Evolutionary conservation across 306 rosid species (phyloP), one percentile per base, ranked within the genome.

Genomic region (Fragaria vesca): DNA sequence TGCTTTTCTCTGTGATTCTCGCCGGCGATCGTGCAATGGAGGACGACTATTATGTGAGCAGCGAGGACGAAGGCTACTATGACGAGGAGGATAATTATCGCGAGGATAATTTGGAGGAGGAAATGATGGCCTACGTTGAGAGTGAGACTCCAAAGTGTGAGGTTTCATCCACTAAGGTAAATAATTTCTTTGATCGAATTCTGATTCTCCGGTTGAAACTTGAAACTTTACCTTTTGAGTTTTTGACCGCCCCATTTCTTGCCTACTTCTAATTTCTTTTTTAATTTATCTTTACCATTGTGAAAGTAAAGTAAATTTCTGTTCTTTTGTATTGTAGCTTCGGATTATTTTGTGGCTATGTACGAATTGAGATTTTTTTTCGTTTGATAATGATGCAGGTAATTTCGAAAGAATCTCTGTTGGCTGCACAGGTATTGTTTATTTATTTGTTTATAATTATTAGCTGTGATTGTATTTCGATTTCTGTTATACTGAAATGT

Each of bases 341-440:
- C 55, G 4, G 57, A 51, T 51, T 51, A 51, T n/a, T 20, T 11
- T 5, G 10, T 52, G 60, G 11, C 3, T 52, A n/a, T 52, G 60
- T 54, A 2, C 17, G 20, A 16, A 50, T 50, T 50, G 55, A 16
- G 26, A 8, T 54, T 24, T 11, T 58, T 24, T 24, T 58, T 54
- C 0, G 1, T 38, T 1, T 20, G 42, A 38, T 42, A 6, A 42
- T 42, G 45, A 6, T 58, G 71, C 66, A 83, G 83, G 79, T 84
- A 21, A 80, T 84, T 30, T 80, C 82, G 21, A 47, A 76, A 66
- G 83, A 76, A 18, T 81, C 79, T 47, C 76, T 69, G 10, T 40
- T 82, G 68, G 79, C 67, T 69, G 82, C 82, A 11, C 85, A 82
- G 85, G 85, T 78, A 78, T 28, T 42, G 0, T 65, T 45, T 12